A percentile compares a stretch with the other conserved stretches of the same genome.
Conservation (phyloP, 352 stramenopile species). For the Peronospora belbahrii region DNA sequence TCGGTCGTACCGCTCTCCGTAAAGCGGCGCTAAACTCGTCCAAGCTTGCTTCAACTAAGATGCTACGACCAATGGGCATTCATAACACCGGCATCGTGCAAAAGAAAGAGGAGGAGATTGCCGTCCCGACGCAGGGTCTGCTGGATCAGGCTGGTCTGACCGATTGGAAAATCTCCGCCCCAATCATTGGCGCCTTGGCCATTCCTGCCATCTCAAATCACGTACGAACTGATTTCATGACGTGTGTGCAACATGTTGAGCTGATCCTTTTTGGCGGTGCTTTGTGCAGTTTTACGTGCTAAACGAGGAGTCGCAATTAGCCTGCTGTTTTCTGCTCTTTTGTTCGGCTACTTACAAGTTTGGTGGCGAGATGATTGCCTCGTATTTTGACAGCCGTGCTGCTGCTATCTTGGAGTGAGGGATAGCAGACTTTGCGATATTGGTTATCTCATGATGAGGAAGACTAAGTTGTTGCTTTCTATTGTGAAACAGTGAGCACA, state of each 20-base stretch:
- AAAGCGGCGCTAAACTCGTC: constrained; percentile 46
- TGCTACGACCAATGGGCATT: constrained; percentile 37
- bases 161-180: constrained; percentile 81
- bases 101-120: constrained; percentile 48
- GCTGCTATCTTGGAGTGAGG: constrained; percentile 65
- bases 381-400: constrained; percentile 78
- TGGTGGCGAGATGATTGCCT: constrained; percentile 69
- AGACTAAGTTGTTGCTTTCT: constrained; percentile 5
- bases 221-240: constrained; percentile 25
- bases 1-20: constrained; percentile 68
- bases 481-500: constrained; percentile 54
- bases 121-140: constrained; percentile 41
- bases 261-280: constrained; percentile 2
- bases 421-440: background rate
- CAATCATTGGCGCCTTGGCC: constrained; percentile 58
- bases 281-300: constrained; percentile 65
- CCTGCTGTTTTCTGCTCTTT: constrained; percentile 82
- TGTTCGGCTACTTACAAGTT: constrained; percentile 84
- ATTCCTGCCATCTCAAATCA: constrained; percentile 77
- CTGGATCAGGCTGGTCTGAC: constrained; percentile 61
- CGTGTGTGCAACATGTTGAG: background rate
- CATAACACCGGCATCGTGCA: constrained; percentile 50
- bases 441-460: background rate
- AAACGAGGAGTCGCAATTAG: constrained; percentile 81
- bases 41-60: constrained; percentile 35